Percentiles rank a stretch among this genome's conserved stretches.
These are phyloP conservation scores for Syncephalastrum monosporum DNA, from an alignment of 371 early-diverging fungal genomes.

Conservation along the genomic window DNA sequence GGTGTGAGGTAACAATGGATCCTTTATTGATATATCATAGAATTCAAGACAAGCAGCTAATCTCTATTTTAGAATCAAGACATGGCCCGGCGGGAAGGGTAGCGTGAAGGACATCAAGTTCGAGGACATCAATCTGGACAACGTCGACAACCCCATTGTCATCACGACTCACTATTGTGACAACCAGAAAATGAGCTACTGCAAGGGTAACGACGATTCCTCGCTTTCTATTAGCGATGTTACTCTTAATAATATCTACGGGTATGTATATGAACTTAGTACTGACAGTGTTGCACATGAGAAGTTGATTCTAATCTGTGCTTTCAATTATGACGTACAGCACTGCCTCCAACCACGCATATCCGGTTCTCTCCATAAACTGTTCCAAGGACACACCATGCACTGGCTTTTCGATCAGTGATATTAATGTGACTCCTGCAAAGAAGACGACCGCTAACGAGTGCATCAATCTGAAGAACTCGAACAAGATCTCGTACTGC, in stretches of 20 bases:
- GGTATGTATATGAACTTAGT: conserved; percentile 5
- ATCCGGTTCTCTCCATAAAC: conserved; percentile 24
- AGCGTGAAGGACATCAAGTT: conserved; percentile 17
- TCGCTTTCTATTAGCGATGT: conserved; percentile 27
- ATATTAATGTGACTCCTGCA: conserved; percentile 13
- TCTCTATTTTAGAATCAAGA: conserved; percentile 23
- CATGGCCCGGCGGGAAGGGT: conserved; percentile 25
- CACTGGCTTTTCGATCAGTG: conserved; percentile 13
- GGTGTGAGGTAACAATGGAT: conserved; percentile 19
- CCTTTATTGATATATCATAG: too few relatives aligned
- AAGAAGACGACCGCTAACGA: conserved; percentile 20
- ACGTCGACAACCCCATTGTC: conserved; percentile 29
- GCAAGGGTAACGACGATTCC: conserved; percentile 14
- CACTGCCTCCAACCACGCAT: conserved; percentile 7
- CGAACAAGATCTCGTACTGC: conserved; percentile 20
- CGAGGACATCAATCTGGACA: conserved; percentile 17
- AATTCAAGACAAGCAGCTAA: too few relatives aligned
- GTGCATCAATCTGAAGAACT: conserved; percentile 22
- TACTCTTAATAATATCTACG: conserved; percentile 18
- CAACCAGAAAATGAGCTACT: conserved; percentile 15
- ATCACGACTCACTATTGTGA: conserved; percentile 30
- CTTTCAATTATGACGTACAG: background rate
- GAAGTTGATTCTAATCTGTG: background rate
- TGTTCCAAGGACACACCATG: conserved; percentile 31
- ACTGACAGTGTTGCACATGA: background rate